Evolutionary conservation across 2,329 filamentous ascomycete genomes (phyloP), one percentile per base, ranked within the genome.

Genomic region (Nemania serpens): DNA sequence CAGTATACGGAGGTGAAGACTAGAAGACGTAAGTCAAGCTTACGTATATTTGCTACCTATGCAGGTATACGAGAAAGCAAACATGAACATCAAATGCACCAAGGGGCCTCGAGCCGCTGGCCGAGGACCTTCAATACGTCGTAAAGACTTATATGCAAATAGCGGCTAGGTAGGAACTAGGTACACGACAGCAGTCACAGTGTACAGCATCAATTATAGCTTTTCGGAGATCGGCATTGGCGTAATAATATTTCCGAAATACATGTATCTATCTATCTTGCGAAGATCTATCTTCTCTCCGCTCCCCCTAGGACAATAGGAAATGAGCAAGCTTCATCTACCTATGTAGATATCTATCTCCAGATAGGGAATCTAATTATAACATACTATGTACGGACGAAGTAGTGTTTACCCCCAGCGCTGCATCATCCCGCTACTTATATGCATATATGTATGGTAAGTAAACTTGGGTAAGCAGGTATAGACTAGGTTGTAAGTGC

Each of bases 31-130:
- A 51, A 60, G 47, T 39, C 51, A 46, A 45, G 33, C 54, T 58
- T 58, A 50, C 34, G 10, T 37, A 37, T 37, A 29, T 29, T 29
- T 37, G 34, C 13, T 53, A 37, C 33, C 62, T 60, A 65, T 65
- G 63, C 60, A 63, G 57, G 63, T 63, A 63, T 56, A 48, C 60
- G 54, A 45, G 39, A 45, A 58, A n/a, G 36, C 25, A 29, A 29
- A 29, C 25, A 29, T 29, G 25, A 29, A 29, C 25, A 3, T 29
- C 25, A 7, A 29, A 29, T 29, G 25, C 25, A 29, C 7, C 4
- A 3, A 29, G 7, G 25, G 7, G 7, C 25, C 25, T 7, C 25
- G 4, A 29, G 7, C 7, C 25, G 25, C 25, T 29, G 25, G 25
- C 25, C 25, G 37, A 36, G 25, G 12, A n/a, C n/a, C 45, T 48